phyloP scores from a whole-genome alignment of 2,329 filamentous ascomycete genomes.

The Beauveria pseudobassiana region DNA sequence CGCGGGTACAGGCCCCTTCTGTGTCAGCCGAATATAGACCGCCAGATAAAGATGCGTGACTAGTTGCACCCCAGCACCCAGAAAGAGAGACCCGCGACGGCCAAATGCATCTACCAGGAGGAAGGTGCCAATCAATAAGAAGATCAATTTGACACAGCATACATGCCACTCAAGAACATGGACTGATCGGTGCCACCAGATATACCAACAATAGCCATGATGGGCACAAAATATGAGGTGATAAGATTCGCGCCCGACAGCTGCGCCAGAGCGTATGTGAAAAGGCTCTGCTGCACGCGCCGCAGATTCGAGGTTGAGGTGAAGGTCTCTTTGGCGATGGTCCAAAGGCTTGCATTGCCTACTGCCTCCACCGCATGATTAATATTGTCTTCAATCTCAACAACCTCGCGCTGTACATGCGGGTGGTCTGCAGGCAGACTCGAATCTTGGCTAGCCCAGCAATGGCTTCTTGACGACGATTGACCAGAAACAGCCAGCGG shows the following conservation, averaged over 20 bases:
- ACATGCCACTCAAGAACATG: slow-evolving; percentile 35
- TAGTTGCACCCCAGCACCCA: slow-evolving; percentile 29
- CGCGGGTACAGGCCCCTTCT: slow-evolving; percentile 17
- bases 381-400: slow-evolving; percentile 23
- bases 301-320: slow-evolving; percentile 29
- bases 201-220: slow-evolving; percentile 30
- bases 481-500: slow-evolving; percentile 28
- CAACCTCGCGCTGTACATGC: slow-evolving; percentile 20
- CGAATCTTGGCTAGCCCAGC: slow-evolving; percentile 17
- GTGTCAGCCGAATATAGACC: slow-evolving; percentile 29
- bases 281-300: slow-evolving; percentile 29
- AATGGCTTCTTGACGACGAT: slow-evolving; percentile 21
- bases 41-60: slow-evolving; percentile 34
- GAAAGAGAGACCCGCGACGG: slow-evolving; percentile 29
- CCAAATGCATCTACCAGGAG: slow-evolving; percentile 38
- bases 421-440: slow-evolving; percentile 19
- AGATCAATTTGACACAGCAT: slow-evolving; percentile 35
- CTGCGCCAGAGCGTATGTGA: slow-evolving; percentile 33
- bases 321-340: slow-evolving; percentile 29
- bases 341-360: neutral
- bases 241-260: slow-evolving; percentile 37
- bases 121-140: slow-evolving; percentile 32
- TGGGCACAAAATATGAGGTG: slow-evolving; percentile 35
- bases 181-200: slow-evolving; percentile 21
- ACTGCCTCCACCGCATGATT: slow-evolving; percentile 1